Conservation (phyloP, 2,329 filamentous ascomycete species). For the Penicillium janthinellum region DNA sequence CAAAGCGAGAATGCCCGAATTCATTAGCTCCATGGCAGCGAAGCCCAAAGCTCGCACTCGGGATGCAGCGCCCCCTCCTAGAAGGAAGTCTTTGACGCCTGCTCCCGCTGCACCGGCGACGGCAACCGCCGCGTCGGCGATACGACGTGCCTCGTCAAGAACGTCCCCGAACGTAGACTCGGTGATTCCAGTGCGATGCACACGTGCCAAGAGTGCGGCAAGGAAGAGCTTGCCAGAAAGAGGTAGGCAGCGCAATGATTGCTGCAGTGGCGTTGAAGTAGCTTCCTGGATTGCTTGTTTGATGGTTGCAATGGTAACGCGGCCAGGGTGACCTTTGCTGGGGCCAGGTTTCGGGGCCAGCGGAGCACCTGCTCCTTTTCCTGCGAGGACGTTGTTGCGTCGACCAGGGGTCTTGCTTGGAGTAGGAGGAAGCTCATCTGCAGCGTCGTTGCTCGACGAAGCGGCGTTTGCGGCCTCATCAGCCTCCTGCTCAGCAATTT, state of each 20-base stretch:
- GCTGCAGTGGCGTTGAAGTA: constrained; percentile 87
- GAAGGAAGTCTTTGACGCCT: constrained; percentile 63
- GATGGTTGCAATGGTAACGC: constrained; percentile 89
- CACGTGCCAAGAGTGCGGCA: constrained; percentile 75
- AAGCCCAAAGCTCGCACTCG: constrained; percentile 64
- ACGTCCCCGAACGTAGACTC: constrained; percentile 90
- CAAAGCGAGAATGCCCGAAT: constrained; percentile 83
- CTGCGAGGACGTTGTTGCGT: constrained; percentile 22
- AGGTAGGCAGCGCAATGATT: constrained; percentile 80
- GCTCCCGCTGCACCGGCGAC: constrained; percentile 56
- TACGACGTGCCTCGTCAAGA: constrained; percentile 77
- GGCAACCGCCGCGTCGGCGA: constrained; percentile 52
- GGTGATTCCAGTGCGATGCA: constrained; percentile 78
- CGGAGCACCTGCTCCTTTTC: constrained; percentile 13
- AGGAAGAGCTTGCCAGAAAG: constrained; percentile 83
- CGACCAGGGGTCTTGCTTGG: constrained; percentile 47
- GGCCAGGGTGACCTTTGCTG: constrained; percentile 41
- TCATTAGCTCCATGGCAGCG: constrained; percentile 79
- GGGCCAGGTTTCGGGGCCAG: constrained; percentile 22
- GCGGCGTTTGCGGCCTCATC: constrained; percentile 37
- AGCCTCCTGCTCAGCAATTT: constrained; percentile 81
- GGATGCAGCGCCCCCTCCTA: constrained; percentile 46
- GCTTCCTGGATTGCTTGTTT: constrained; percentile 95
- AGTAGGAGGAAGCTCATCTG: constrained; percentile 44
- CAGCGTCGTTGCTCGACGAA: constrained; percentile 29